Percentiles rank a stretch among this genome's conserved stretches.
Conservation (phyloP, 257 asterid genomes). For the Jaltomata sinuosa region DNA sequence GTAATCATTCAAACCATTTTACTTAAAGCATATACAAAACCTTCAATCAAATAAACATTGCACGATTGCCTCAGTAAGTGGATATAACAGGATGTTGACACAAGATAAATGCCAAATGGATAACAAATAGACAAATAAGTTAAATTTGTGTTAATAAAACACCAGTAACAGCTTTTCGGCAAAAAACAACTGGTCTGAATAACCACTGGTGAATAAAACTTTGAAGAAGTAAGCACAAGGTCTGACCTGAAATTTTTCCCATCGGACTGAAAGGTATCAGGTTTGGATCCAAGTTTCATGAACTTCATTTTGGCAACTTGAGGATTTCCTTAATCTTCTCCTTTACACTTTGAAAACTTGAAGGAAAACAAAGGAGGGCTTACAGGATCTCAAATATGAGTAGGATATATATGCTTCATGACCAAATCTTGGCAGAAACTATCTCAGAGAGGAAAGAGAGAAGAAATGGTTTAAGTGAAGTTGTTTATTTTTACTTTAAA, state of each 20-base stretch:
- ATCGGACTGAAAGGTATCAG: slow-evolving; percentile 76
- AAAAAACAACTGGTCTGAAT: background rate
- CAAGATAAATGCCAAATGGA: background rate
- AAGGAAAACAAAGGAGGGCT: slow-evolving; percentile 9
- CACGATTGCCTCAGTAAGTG: background rate
- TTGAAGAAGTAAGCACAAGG: slow-evolving; percentile 7
- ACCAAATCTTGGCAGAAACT: slow-evolving; percentile 50
- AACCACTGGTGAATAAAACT: background rate
- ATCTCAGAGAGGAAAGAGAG: background rate
- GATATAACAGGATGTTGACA: background rate
- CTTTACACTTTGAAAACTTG: slow-evolving; percentile 7
- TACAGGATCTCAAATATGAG: slow-evolving; percentile 41
- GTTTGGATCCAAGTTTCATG: slow-evolving; percentile 98
- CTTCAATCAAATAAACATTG: background rate
- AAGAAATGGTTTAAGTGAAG: slow-evolving; percentile 11
- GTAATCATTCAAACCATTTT: background rate
- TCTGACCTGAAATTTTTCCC: slow-evolving; percentile 67
- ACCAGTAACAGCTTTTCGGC: background rate
- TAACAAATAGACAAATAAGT: background rate
- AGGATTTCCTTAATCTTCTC: slow-evolving; percentile 6
- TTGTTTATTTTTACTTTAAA: slow-evolving; percentile 16
- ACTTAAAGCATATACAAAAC: background rate
- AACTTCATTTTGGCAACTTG: slow-evolving; percentile 65
- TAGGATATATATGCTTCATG: slow-evolving; percentile 27
- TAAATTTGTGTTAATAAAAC: background rate